These are phyloP conservation scores for Tilletia walkeri DNA, from an alignment of 1,284 basidiomycete genomes.

Conservation along the genomic window DNA sequence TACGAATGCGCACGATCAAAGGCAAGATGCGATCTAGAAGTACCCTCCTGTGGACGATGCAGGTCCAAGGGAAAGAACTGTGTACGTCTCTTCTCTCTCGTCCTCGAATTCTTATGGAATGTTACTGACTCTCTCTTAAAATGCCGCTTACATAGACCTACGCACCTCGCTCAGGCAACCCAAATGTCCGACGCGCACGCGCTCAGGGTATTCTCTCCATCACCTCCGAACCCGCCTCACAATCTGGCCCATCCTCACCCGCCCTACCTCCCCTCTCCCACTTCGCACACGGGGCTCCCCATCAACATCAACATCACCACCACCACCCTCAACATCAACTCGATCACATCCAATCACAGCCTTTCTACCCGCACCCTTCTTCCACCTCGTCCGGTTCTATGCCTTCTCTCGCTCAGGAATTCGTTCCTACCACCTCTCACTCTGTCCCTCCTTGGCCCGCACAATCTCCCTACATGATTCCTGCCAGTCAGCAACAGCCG, in stretches of 20 bases:
- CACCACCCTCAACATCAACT: slow-evolving; percentile 25
- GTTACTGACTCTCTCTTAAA: neutral
- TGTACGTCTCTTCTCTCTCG: slow-evolving; percentile 18
- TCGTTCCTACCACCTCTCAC: neutral
- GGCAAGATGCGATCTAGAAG: slow-evolving; percentile 48
- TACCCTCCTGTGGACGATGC: slow-evolving; percentile 46
- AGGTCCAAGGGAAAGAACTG: slow-evolving; percentile 42
- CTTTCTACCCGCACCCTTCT: neutral
- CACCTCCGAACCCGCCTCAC: neutral
- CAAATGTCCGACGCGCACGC: slow-evolving; percentile 41
- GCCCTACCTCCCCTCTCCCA: neutral
- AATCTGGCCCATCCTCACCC: neutral
- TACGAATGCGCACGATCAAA: slow-evolving; percentile 46
- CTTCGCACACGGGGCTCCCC: neutral
- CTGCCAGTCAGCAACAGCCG: slow-evolving; percentile 11
- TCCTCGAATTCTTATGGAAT: too few species aligned
- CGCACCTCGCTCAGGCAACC: slow-evolving; percentile 45
- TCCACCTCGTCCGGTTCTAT: neutral
- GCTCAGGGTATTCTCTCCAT: neutral
- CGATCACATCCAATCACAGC: neutral
- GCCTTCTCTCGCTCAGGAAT: too few species aligned
- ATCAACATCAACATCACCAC: neutral
- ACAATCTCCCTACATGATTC: slow-evolving; percentile 3
- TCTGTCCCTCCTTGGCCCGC: neutral
- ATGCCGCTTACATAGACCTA: slow-evolving; percentile 27